These are phyloP conservation scores for Phaeotremella skinneri DNA, from an alignment of 768 basidiomycete genomes.

Conservation along the genomic window DNA sequence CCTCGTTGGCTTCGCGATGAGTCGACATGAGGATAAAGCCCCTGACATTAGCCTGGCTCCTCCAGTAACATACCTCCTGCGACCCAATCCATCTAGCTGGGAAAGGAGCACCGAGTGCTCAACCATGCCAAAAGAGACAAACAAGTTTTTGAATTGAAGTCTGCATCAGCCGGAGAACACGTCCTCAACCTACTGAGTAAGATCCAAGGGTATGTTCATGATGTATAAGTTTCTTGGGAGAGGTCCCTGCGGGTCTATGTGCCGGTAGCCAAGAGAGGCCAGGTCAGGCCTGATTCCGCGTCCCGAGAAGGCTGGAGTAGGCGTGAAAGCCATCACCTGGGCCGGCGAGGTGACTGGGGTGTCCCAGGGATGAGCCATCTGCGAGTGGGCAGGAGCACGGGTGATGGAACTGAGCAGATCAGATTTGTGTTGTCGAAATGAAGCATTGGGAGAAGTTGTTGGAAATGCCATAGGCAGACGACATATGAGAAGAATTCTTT, in stretches of 20 bases:
- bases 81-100: constrained; percentile 38
- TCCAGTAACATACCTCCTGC: constrained; percentile 20
- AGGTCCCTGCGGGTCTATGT: constrained; percentile 24
- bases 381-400: background rate
- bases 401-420: background rate
- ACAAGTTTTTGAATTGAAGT: constrained; percentile 31
- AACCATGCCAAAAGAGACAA: constrained; percentile 31
- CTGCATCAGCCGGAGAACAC: constrained; percentile 9
- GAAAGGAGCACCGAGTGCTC: constrained; percentile 40
- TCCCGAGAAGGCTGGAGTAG: background rate
- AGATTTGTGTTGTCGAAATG: background rate
- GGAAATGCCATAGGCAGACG: no score
- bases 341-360: background rate
- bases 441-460: background rate
- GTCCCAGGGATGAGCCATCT: background rate
- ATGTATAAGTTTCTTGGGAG: constrained; percentile 41
- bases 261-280: constrained; percentile 12
- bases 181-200: constrained; percentile 33
- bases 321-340: background rate
- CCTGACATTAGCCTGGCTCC: constrained; percentile 7
- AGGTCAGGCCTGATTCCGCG: constrained; percentile 11
- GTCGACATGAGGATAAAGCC: constrained; percentile 43
- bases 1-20: constrained; percentile 33
- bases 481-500: constrained; percentile 14
- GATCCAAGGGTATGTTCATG: constrained; percentile 33